phyloP scores from a whole-genome alignment of 139 green algal species.

The Axilococcus clingmanii region DNA sequence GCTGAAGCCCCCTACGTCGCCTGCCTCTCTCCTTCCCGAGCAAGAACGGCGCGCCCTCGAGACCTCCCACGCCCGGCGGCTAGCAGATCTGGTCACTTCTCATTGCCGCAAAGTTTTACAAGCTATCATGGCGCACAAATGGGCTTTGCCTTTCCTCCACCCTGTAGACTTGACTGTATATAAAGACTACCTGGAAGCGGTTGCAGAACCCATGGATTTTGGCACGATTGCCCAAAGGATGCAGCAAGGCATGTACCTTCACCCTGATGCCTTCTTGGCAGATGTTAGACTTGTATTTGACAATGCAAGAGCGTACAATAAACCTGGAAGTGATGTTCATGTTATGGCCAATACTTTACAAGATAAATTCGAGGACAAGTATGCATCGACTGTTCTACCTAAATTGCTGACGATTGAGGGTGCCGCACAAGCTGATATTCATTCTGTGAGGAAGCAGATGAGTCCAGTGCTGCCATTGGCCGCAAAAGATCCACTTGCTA shows the following conservation, averaged over 20 bases:
- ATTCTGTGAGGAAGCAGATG: conserved; percentile 13
- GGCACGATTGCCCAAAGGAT: conserved; percentile 46
- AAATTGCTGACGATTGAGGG: conserved; percentile 36
- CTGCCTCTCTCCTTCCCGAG: conserved; percentile 5
- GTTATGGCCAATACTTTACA: conserved; percentile 68
- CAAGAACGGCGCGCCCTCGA: conserved; percentile 11
- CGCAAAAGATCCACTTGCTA: conserved; percentile 11
- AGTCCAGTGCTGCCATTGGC: neutral
- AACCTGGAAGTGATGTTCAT: conserved; percentile 62
- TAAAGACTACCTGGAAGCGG: conserved; percentile 56
- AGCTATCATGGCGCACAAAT: conserved; percentile 39
- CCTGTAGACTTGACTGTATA: conserved; percentile 69
- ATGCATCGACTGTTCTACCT: conserved; percentile 17
- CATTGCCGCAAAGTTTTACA: conserved; percentile 24
- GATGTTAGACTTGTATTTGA: conserved; percentile 59
- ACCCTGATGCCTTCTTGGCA: conserved; percentile 39
- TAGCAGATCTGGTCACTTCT: conserved; percentile 20
- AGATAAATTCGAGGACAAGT: conserved; percentile 56
- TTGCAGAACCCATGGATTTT: conserved; percentile 69
- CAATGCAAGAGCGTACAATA: conserved; percentile 79
- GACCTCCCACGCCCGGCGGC: conserved; percentile 1
- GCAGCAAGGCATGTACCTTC: conserved; percentile 31
- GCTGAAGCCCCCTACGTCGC: conserved; percentile 12
- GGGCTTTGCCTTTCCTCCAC: conserved; percentile 68
- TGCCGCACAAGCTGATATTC: conserved; percentile 5